Conservation (phyloP, 768 basidiomycete species). For the Nevesoporus exiguus region DNA sequence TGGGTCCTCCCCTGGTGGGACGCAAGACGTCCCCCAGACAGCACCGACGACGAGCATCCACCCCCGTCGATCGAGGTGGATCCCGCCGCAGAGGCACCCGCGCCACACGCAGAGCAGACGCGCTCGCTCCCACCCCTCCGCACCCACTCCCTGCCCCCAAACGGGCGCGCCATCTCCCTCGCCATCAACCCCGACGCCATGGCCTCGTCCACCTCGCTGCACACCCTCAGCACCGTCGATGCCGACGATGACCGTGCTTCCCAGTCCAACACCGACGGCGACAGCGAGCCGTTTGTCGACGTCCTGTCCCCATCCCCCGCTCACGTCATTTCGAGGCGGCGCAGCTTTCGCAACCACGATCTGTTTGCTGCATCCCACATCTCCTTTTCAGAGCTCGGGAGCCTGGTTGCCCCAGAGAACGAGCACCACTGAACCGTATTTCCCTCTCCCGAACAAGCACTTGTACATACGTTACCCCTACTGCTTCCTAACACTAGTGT, state of each 20-base stretch:
- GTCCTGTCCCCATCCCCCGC: conserved; percentile 20
- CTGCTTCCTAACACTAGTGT: background rate
- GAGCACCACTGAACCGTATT: background rate
- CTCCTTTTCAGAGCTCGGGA: conserved; percentile 27
- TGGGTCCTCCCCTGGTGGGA: conserved; percentile 11
- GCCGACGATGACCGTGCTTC: background rate
- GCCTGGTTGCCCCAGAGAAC: conserved; percentile 13
- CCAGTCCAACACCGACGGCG: background rate
- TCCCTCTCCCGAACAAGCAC: background rate
- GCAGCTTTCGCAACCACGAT: conserved; percentile 24
- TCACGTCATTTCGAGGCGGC: conserved; percentile 8
- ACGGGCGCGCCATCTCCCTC: background rate
- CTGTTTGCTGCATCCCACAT: conserved; percentile 26
- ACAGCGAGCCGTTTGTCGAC: conserved; percentile 17
- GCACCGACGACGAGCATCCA: background rate
- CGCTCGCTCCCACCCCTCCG: conserved; percentile 7
- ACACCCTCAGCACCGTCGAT: background rate
- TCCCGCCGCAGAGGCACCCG: no score
- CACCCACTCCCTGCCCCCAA: conserved; percentile 5
- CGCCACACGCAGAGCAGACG: background rate
- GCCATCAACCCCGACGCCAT: background rate
- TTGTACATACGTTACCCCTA: no score
- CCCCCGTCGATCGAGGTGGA: no score
- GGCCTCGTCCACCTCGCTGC: background rate
- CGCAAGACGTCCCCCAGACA: background rate